Base-by-base conservation (phyloP, 2,329 filamentous ascomycete species). In the Trichothecium roseum region DNA sequence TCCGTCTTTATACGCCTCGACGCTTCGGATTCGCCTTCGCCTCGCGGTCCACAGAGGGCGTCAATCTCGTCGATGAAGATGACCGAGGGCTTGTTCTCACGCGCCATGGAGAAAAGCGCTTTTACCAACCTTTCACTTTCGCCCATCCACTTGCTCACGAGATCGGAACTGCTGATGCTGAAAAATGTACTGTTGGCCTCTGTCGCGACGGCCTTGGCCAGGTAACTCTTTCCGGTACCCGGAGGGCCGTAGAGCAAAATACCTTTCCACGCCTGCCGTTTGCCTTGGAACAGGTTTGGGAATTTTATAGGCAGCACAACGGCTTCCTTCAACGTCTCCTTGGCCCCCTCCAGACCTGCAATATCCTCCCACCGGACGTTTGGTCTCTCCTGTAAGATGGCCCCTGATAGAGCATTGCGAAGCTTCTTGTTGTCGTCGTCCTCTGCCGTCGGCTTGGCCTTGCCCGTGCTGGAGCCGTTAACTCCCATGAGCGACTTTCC, bases 61-160 rank as follows among this genome's bases (percentile, higher is more conserved):
- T 98, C 91, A 43, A 96, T 87, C 61, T 96, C 89, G 57, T 96
- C 89, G 53, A 96, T 95, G 64, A 96, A 96, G 59, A 96, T 95
- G 55, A 98, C 95, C 2, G 88, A 91, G 1, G 91, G 91, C 51
- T 91, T 94, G 61, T 95, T 96, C 57, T 98, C 91, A 57, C 93
- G 81, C 1, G 91, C 91, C 84, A 98, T 95, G 49, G 83, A 86
- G 65, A 98, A 98, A 9, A 98, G 74, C 44, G 94, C 84, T 55
- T 96, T 96, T 38, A 98, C 91, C 48, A 98, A 93, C 85, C 87
- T 78, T 76, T 98, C 91, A 69, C 84, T 93, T 63, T 98, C 91
- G 66, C 91, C 91, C 91, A 98, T 98, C 91, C 91, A 98, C 57
- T 98, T 98, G 59, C 86, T 94, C 41, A 98, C 91, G 59, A 98